These are phyloP conservation scores for Aureobasidium subglaciale DNA, from an alignment of 2,329 filamentous ascomycete species.

Conservation along the genomic window DNA sequence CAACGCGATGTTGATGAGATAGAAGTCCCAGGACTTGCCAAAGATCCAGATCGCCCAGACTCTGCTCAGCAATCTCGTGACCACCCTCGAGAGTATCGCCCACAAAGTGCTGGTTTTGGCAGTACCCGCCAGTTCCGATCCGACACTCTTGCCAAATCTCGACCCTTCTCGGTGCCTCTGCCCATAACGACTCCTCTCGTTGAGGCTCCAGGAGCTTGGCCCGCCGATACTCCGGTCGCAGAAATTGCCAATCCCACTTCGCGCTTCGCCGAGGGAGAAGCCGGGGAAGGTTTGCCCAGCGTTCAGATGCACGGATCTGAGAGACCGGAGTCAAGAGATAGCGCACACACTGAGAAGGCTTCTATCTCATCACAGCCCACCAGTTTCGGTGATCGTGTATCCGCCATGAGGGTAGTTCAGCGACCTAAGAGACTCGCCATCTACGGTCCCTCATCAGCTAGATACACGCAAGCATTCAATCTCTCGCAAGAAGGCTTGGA, in stretches of 20 bases:
- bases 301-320: not conserved
- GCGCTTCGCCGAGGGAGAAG: not conserved
- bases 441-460: slow-evolving; percentile 4
- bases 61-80: slow-evolving; percentile 31
- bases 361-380: slow-evolving; percentile 3
- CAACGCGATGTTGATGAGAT: slow-evolving; percentile 71
- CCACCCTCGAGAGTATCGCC: not conserved
- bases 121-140: not conserved
- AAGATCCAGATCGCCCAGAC: slow-evolving; percentile 50
- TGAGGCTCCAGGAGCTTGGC: slow-evolving; percentile 13
- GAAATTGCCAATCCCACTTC: not conserved
- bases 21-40: slow-evolving; percentile 64
- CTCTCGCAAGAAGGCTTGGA: slow-evolving; percentile 7
- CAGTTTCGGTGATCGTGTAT: not conserved
- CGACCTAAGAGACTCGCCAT: slow-evolving; percentile 11
- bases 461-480: slow-evolving; percentile 1
- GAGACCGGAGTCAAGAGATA: not conserved
- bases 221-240: not conserved
- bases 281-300: not conserved
- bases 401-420: not conserved
- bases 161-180: not conserved
- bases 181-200: slow-evolving; percentile 10
- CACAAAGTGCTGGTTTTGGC: not conserved
- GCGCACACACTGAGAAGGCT: slow-evolving; percentile 3
- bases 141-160: not conserved